phyloP scores from a whole-genome alignment of 2,329 filamentous ascomycete species.

The Thielaviopsis musarum region DNA sequence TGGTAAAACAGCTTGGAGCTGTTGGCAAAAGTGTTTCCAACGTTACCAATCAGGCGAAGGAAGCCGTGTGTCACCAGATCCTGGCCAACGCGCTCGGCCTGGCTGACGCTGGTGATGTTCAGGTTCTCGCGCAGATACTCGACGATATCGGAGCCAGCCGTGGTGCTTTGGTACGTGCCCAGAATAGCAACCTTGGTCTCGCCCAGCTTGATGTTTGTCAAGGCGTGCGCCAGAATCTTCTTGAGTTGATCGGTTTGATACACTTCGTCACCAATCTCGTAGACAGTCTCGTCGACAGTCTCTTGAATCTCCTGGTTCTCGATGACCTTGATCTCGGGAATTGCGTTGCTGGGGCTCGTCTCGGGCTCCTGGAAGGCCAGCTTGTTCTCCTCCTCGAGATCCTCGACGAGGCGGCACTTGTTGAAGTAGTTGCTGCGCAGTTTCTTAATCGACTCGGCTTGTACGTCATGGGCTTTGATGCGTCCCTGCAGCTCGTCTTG shows the following conservation, averaged over 20 bases:
- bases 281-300: slow-evolving; percentile 62
- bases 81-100: slow-evolving; percentile 88
- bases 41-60: slow-evolving; percentile 78
- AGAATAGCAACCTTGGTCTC: slow-evolving; percentile 93
- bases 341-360: slow-evolving; percentile 47
- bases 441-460: slow-evolving; percentile 81
- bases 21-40: slow-evolving; percentile 91
- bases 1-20: slow-evolving; percentile 96
- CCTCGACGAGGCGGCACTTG: slow-evolving; percentile 90
- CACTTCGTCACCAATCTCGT: slow-evolving; percentile 79
- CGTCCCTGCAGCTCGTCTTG: slow-evolving; percentile 84
- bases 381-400: slow-evolving; percentile 96
- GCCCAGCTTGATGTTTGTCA: slow-evolving; percentile 70
- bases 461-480: slow-evolving; percentile 85
- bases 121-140: slow-evolving; percentile 87
- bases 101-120: slow-evolving; percentile 67
- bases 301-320: slow-evolving; percentile 45
- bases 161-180: slow-evolving; percentile 87
- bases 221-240: slow-evolving; percentile 72
- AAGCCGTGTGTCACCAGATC: slow-evolving; percentile 78
- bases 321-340: slow-evolving; percentile 79
- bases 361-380: slow-evolving; percentile 85
- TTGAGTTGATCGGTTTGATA: slow-evolving; percentile 79
- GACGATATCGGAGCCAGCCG: slow-evolving; percentile 79
- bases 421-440: slow-evolving; percentile 95